phyloP scores from a whole-genome alignment of 495 filamentous ascomycete species.

The Podospora sp. region DNA sequence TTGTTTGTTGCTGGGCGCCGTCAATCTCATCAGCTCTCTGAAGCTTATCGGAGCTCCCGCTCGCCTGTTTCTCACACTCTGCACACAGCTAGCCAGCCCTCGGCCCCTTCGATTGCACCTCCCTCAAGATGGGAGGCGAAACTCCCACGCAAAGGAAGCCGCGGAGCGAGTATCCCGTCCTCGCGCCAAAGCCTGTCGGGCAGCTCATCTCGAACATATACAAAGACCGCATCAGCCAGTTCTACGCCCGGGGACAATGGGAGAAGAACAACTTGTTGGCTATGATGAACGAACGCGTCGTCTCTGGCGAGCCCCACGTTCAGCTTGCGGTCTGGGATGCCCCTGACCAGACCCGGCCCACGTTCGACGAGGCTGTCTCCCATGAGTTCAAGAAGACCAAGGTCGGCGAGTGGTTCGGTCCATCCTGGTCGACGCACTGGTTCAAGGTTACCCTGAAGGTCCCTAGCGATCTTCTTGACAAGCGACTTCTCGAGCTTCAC shows the following conservation, averaged over 20 bases:
- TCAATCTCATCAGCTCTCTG: not conserved
- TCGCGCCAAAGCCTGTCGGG: slow-evolving; percentile 59
- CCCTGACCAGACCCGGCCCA: slow-evolving; percentile 74
- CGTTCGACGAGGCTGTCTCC: slow-evolving; percentile 86
- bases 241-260: slow-evolving; percentile 82
- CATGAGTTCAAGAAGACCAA: slow-evolving; percentile 75
- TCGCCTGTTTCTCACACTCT: not conserved
- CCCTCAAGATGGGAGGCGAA: slow-evolving; percentile 38
- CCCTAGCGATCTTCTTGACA: slow-evolving; percentile 67
- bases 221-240: slow-evolving; percentile 78
- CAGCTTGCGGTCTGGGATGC: slow-evolving; percentile 87
- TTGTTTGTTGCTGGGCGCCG: not conserved
- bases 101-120: not conserved
- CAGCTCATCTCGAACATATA: slow-evolving; percentile 88
- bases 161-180: slow-evolving; percentile 48
- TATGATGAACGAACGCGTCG: slow-evolving; percentile 75
- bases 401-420: slow-evolving; percentile 81
- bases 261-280: slow-evolving; percentile 72
- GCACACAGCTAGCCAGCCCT: not conserved
- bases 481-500: slow-evolving; percentile 84
- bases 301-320: slow-evolving; percentile 71
- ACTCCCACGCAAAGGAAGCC: slow-evolving; percentile 34
- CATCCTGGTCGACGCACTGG: slow-evolving; percentile 99
- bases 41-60: slow-evolving; percentile 4
- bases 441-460: slow-evolving; percentile 81